Evolutionary conservation across 495 filamentous ascomycete species (phyloP), one percentile per base, ranked within the genome.

Genomic region (Schizothecium vesticola): DNA sequence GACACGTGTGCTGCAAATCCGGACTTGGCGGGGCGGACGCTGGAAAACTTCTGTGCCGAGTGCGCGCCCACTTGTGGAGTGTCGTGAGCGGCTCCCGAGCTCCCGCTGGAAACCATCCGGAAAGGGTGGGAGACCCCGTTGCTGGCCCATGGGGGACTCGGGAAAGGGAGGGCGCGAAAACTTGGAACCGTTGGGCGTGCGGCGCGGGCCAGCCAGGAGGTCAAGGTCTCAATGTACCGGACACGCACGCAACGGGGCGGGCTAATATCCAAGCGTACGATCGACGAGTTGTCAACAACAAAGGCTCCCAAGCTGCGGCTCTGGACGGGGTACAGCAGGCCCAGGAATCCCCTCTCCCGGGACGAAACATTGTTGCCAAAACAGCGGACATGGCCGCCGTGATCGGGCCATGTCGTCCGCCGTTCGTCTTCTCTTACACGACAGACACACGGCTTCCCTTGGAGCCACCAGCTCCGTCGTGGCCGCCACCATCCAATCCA

Each of bases 1-100:
- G 61, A 58, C 61, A 69, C 56, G 56, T 64, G 67, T 61, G 62
- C 29, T 51, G 56, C 65, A 51, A 62, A 62, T 62, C 23, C 25
- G 25, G 26, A 11, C 60, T 28, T 19, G 16, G 25, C 60, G 60
- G 33, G 43, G 43, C 16, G 16, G 43, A 33, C 60, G 60, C 31
- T 62, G 60, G 22, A 62, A 62, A 25, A 31, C 60, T 62, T 33
- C 60, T 24, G 23, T 31, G 26, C 43, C 43, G 43, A 51, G 43
- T 51, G 43, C 43, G 43, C 43, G 19, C 43, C 43, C 43, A 51
- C 43, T 8, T 51, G 43, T 51, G 43, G 43, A 51, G 43, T n/a
- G 19, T 51, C 16, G 43, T 51, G 43, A 12, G 43, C 43, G 43
- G 43, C 43, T 51, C 43, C 28, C 43, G 16, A 51, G 43, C 43